Base-by-base conservation (phyloP, 495 filamentous ascomycete genomes). In the Cairneyella variabilis region DNA sequence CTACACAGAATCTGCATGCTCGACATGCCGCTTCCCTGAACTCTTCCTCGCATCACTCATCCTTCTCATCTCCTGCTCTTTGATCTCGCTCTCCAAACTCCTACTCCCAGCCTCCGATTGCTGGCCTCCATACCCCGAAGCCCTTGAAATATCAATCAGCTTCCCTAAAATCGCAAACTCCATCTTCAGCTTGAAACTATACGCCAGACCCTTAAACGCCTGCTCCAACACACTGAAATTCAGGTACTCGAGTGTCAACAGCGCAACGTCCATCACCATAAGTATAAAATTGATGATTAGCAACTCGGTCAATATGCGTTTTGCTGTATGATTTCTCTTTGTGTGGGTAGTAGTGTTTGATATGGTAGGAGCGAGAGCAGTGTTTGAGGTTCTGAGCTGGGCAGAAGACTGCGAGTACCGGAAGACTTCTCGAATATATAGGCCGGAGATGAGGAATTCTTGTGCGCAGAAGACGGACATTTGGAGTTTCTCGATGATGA, bases 151-250 rank as follows among this genome's bases (percentile, higher is more conserved):
- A 20, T 46, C 21, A 14, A 77, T 62, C 22, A 83, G 63, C 12
- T 72, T 71, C 48, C 81, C 78, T 26, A 84, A 71, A 37, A 85
- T 76, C 4, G 77, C 77, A 48, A 82, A 80, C 65, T 86, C 83
- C n/a, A 83, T 69, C 65, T 84, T 84, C 25, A 86, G 66, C 62
- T 86, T 86, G 53, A 85, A 68, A 66, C 80, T 83, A 65, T 84
- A 85, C 3, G 82, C 64, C 54, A 77, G 72, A 3, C 71, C 73
- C 65, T 84, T 84, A 30, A 80, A 67, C 1, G 72, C 75, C 14
- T 75, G 78, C 58, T 85, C 76, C 34, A 80, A 65, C 10, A 76
- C 70, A 57, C 76, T 82, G 16, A 70, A 59, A 44, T 70, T 69
- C 7, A 74, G 66, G 58, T 76, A 80, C 54, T 85, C 74, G 48